Base-by-base conservation (phyloP, 495 filamentous ascomycete genomes). In the Staphylotrichum tortipilum region DNA sequence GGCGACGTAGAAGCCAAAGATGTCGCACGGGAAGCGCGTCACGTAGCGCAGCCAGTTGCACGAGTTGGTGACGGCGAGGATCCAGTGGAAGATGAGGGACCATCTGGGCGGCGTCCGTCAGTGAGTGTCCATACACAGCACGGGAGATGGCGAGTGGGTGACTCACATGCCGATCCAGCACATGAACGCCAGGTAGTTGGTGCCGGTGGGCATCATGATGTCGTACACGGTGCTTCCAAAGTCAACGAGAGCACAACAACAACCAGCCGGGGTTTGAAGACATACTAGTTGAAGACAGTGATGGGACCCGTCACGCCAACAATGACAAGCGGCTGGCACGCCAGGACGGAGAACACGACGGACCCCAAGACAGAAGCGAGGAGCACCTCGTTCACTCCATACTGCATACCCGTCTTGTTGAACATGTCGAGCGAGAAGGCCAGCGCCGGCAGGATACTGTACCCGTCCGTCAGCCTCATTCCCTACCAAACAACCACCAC, bases 281-380 rank as follows among this genome's bases (percentile, higher is more conserved):
- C 63, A 5, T 66, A 76, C 71, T 89, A 89, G 58, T 89, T 91
- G 55, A 91, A 91, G 17, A 91, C 85, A 14, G 86, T 88, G 52
- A 91, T 91, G 12, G 86, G 86, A 30, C 86, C 87, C 36, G 87
- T 90, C n/a, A 94, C 86, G 31, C 89, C 89, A 19, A 95, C 89
- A 68, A 94, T 94, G 18, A 86, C 83, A 56, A 92, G 61, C 26
- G 87, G 87, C 63, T 92, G 87, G 24, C 84, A 85, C 3, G 86
- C 82, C 36, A 86, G 70, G 12, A 90, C 54, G 6, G 83, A 71
- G 58, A 92, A 92, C 0, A 90, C 86, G 2, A 88, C 77, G 15
- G 86, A 76, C 2, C 83, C 87, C 21, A 90, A 71, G 19, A 89
- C 86, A 14, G 85, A 89, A 1, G 86, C 76, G 49, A 92, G 71